Base-by-base conservation (phyloP, 805 yeast species). In the Metschnikowia lachancei region DNA sequence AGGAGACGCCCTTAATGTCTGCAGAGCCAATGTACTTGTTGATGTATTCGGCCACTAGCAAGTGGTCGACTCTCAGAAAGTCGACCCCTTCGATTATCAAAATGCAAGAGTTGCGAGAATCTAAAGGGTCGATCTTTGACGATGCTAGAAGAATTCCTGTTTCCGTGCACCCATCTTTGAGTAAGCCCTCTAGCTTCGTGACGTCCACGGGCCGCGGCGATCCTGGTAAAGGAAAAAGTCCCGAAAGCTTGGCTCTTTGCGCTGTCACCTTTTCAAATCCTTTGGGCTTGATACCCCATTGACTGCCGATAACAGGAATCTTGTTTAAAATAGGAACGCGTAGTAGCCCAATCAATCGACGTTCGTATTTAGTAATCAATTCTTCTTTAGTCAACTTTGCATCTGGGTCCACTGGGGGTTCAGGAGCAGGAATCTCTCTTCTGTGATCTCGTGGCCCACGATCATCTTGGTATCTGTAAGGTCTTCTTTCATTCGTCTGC, bases 251-350 rank as follows among this genome's bases (percentile, higher is more conserved):
- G 5, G 94, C 95, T 49, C 84, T 72, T 50, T 82, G 87, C 0
- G 94, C 85, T 1, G 86, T 76, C 1, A 85, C 81, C 6, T 78
- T 76, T 57, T 87, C 94, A 60, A 85, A 85, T 0, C 88, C 92
- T 50, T 72, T 71, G 1, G 95, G 90, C 29, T 75, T 73, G 19
- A 77, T 67, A 41, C 87, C 94, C 95, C 95, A 88, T 40, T 72
- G 66, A 0, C 87, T 72, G 16, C 69, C 71, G 11, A 65, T 57
- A 11, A 83, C 68, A 39, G 68, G 66, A n/a, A 86, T 62, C 37
- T 77, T 68, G 36, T 78, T 76, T 26, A 87, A 64, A 0, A 83
- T 72, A 0, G 69, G 60, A 0, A 74, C 77, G 17, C 63, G 60
- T 4, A 62, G 61, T 12, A 80, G 59, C 12, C 68, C 66, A 19